A percentile compares a stretch with the other conserved stretches of the same genome.
These are phyloP conservation scores for Cymbopogon flexuosus DNA, from an alignment of 202 grass and related monocot genomes.

Conservation along the genomic window DNA sequence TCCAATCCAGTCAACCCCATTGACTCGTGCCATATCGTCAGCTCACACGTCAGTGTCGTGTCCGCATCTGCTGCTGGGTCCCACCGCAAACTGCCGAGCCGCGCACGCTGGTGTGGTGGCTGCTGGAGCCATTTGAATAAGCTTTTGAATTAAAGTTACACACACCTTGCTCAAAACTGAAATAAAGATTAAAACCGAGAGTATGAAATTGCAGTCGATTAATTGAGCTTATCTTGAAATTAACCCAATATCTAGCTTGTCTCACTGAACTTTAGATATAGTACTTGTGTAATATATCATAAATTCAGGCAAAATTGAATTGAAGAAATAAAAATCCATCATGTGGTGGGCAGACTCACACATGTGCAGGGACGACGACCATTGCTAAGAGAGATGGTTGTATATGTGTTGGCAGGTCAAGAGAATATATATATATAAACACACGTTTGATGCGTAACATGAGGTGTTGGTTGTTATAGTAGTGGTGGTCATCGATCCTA, in stretches of 20 bases:
- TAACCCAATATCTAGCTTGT: no score
- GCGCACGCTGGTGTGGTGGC: not conserved
- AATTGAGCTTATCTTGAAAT: not conserved
- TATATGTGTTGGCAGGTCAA: not conserved
- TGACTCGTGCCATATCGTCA: slow-evolving; percentile 41
- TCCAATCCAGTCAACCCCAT: slow-evolving; percentile 19
- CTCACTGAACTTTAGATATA: no score
- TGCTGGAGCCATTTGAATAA: not conserved
- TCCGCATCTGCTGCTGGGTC: not conserved
- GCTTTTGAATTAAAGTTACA: no score
- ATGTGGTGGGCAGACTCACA: no score
- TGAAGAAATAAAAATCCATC: not conserved
- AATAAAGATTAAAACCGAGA: not conserved
- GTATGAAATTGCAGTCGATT: not conserved
- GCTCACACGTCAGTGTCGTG: slow-evolving; percentile 22
- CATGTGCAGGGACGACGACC: not conserved
- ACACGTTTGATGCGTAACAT: not conserved
- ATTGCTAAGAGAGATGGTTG: not conserved
- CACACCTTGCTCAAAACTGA: no score
- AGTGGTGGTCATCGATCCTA: no score
- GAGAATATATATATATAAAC: not conserved
- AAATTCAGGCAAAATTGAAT: not conserved
- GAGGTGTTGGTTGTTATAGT: not conserved
- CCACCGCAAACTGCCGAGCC: not conserved
- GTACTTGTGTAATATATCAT: no score